Base-by-base conservation (phyloP, 306 rosid genomes). In the Cercis canadensis region DNA sequence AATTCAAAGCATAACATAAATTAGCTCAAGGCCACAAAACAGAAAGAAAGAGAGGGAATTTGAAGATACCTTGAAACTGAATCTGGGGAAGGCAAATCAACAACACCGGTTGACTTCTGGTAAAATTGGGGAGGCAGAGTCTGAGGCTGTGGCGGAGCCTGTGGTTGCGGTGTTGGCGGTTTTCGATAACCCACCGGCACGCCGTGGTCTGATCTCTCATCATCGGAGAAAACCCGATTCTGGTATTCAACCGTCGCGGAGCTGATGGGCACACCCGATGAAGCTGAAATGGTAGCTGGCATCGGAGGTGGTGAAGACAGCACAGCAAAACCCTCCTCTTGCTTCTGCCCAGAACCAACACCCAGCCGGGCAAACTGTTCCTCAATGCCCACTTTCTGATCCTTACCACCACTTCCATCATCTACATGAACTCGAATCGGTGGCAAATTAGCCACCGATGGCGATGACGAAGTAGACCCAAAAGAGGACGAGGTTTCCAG, bases 121-220 rank as follows among this genome's bases (percentile, higher is more conserved):
- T 83, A 96, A 36, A 87, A 78, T 65, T 82, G 96, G 41, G 86
- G 72, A 12, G 80, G 75, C 41, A 56, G 67, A 53, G 57, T 29
- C 75, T 78, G 86, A 6, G 75, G 29, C 54, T 73, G 92, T 13
- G 67, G 57, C 44, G 73, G 80, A 3, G 67, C 14, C 77, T 88
- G 92, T 3, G 75, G 79, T 69, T 76, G 96, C 12, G 88, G 83
- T 8, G 83, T 77, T 7, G 82, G 80, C 0, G 81, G 87, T 51
- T 82, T 90, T 65, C 92, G 78, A 49, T 87, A 82, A 5, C 81
- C 90, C 37, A 72, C 73, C 6, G 83, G 84, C 12, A 71, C 87
- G 2, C 92, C 91, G 4, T 93, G 94, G 76, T 94, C 97, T 18
- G 98, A 94, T 86, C 98, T 86, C 81, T 94, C 97, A 13, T 94